A percentile compares a stretch with the other conserved stretches of the same genome.
phyloP scores from a whole-genome alignment of 1,284 basidiomycete genomes.

The Ceratorhiza oryzae-sativae region DNA sequence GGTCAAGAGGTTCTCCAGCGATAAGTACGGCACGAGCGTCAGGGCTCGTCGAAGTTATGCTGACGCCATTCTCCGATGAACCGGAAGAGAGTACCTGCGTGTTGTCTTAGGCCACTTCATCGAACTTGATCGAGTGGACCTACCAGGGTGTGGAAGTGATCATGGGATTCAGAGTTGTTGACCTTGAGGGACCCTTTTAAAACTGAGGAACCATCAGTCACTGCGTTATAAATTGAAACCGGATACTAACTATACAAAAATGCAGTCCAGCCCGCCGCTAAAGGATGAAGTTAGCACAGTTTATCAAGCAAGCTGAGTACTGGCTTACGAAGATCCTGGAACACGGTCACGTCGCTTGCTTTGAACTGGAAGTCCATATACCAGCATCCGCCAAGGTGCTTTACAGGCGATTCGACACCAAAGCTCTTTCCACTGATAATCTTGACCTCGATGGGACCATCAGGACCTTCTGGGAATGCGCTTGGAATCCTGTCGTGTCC shows the following conservation, averaged over 20 bases:
- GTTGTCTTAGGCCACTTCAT: neutral
- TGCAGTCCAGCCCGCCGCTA: slow-evolving; percentile 79
- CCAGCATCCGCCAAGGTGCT: slow-evolving; percentile 91
- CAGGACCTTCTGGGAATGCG: slow-evolving; percentile 72
- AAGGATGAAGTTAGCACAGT: no score
- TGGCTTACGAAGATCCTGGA: slow-evolving; percentile 82
- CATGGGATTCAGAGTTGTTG: slow-evolving; percentile 57
- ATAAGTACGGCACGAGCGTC: slow-evolving; percentile 50
- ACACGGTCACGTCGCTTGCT: slow-evolving; percentile 69
- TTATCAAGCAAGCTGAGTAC: neutral
- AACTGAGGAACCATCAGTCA: slow-evolving; percentile 53
- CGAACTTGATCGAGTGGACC: neutral
- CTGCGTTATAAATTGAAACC: neutral
- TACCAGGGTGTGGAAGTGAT: slow-evolving; percentile 76
- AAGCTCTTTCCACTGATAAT: slow-evolving; percentile 91
- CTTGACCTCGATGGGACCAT: slow-evolving; percentile 76
- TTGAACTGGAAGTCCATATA: slow-evolving; percentile 85
- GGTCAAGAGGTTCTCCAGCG: slow-evolving; percentile 89
- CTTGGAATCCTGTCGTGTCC: slow-evolving; percentile 65
- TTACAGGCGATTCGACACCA: slow-evolving; percentile 85
- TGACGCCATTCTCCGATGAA: slow-evolving; percentile 49
- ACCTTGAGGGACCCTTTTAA: slow-evolving; percentile 71
- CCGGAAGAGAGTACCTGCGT: slow-evolving; percentile 50
- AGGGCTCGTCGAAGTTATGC: slow-evolving; percentile 48
- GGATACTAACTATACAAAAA: slow-evolving; percentile 75